A percentile compares a stretch with the other conserved stretches of the same genome.
Conservation (phyloP, 306 rosid species). For the Dalbergia oliveri region DNA sequence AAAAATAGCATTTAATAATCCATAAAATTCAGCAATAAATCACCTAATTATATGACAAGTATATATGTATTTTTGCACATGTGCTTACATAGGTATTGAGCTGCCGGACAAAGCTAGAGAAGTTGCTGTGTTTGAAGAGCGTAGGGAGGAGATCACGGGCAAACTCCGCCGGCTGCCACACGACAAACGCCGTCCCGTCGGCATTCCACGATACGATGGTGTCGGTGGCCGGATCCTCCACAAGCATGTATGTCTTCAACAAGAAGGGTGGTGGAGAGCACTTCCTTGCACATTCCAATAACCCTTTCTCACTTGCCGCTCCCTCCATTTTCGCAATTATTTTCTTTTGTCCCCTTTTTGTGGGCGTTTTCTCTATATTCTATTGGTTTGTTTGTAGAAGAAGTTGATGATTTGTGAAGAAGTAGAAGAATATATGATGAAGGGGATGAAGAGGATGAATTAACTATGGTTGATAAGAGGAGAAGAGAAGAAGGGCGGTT, state of each 20-base stretch:
- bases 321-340: conserved; percentile 46
- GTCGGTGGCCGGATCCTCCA: conserved; percentile 85
- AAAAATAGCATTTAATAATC: no score
- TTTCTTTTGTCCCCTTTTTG: not conserved
- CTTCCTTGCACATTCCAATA: conserved; percentile 73
- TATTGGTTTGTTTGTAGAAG: not conserved
- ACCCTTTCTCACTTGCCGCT: conserved; percentile 50
- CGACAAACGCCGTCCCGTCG: conserved; percentile 82
- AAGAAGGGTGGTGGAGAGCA: conserved; percentile 86
- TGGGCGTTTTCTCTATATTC: no score
- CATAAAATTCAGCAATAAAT: not conserved
- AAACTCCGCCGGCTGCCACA: conserved; percentile 95
- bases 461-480: conserved; percentile 39
- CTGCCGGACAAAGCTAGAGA: conserved; percentile 97
- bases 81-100: conserved; percentile 93
- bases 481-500: conserved; percentile 98
- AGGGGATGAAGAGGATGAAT: not conserved
- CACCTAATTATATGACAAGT: not conserved
- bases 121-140: conserved; percentile 95
- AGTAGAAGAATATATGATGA: not conserved
- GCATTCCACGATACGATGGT: conserved; percentile 77
- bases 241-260: conserved; percentile 84
- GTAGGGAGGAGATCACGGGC: conserved; percentile 95
- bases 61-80: not conserved
- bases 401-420: conserved; percentile 20